phyloP scores from a whole-genome alignment of 495 filamentous ascomycete species.

The Tetracladium setigerum region DNA sequence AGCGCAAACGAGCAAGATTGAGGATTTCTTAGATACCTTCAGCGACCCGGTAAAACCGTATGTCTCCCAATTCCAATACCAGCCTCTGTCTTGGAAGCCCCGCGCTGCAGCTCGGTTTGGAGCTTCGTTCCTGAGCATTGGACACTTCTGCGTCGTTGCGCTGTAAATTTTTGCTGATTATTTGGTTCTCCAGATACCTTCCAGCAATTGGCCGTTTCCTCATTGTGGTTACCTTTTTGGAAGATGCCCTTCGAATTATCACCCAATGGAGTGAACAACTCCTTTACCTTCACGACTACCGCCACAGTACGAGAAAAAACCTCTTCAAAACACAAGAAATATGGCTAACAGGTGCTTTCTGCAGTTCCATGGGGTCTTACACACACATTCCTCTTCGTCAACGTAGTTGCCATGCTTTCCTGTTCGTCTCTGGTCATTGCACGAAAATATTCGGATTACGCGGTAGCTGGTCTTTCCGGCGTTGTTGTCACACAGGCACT shows the following conservation, averaged over 20 bases:
- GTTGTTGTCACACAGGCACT: slow-evolving; percentile 95
- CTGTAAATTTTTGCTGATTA: slow-evolving; percentile 1
- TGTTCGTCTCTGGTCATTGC: slow-evolving; percentile 83
- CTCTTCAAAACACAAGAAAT: not conserved
- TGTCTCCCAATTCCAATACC: slow-evolving; percentile 24
- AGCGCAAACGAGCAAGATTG: slow-evolving; percentile 95
- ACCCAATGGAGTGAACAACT: slow-evolving; percentile 98
- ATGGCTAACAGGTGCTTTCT: slow-evolving; percentile 2
- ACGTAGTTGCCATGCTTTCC: slow-evolving; percentile 80
- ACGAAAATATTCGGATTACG: slow-evolving; percentile 86
- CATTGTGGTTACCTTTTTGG: slow-evolving; percentile 97
- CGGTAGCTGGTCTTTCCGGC: slow-evolving; percentile 78
- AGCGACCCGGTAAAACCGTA: slow-evolving; percentile 95
- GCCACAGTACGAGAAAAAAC: slow-evolving; percentile 64
- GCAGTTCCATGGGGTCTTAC: slow-evolving; percentile 84
- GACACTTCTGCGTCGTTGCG: no score
- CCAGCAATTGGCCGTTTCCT: slow-evolving; percentile 94
- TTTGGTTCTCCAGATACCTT: slow-evolving; percentile 59
- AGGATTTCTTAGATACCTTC: slow-evolving; percentile 84
- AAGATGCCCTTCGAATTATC: slow-evolving; percentile 91
- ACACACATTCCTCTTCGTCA: slow-evolving; percentile 86
- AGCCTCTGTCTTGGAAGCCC: not conserved
- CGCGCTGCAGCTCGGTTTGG: not conserved
- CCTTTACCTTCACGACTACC: slow-evolving; percentile 83
- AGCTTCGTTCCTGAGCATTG: no score